Evolutionary conservation across 345 rosid genomes (phyloP).

Genomic region (Combretum micranthum): DNA sequence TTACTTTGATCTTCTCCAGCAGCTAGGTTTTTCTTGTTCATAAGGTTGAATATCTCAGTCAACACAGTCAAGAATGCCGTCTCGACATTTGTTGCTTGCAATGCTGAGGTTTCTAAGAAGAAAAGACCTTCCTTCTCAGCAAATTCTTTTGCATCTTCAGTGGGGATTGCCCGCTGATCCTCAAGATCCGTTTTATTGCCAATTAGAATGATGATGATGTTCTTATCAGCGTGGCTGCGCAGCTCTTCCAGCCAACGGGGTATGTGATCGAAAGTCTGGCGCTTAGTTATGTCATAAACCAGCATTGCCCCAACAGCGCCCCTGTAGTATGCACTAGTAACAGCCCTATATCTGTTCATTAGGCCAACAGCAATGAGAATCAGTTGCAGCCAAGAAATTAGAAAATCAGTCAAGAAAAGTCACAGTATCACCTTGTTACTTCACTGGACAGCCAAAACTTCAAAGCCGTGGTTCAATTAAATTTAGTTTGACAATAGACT

Average conservation of each 20-base stretch:
- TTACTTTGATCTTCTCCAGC: constrained; percentile 48
- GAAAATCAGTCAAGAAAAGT: too few species aligned
- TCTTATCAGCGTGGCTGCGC: constrained; percentile 73
- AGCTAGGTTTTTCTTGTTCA: constrained; percentile 70
- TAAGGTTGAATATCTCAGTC: constrained; percentile 61
- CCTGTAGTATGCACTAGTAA: constrained; percentile 79
- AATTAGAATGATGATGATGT: constrained; percentile 64
- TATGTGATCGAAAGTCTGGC: constrained; percentile 74
- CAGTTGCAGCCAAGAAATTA: too few species aligned
- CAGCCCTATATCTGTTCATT: constrained; percentile 60
- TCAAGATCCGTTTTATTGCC: constrained; percentile 75
- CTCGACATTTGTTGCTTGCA: constrained; percentile 68
- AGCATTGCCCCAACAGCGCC: constrained; percentile 94
- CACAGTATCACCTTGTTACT: too few species aligned
- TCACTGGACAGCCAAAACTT: too few species aligned
- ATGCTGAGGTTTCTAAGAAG: constrained; percentile 72
- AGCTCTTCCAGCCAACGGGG: constrained; percentile 83
- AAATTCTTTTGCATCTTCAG: constrained; percentile 70
- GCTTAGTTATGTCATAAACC: constrained; percentile 66
- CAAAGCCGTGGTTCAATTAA: too few species aligned
- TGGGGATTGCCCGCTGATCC: constrained; percentile 53
- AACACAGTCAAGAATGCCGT: constrained; percentile 59
- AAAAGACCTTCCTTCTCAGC: constrained; percentile 76
- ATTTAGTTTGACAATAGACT: too few species aligned
- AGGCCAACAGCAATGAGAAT: too few species aligned